Evolutionary conservation across 257 asterid species (phyloP), one percentile per base, ranked within the genome.

Genomic region (Paraleonurus japonicus): DNA sequence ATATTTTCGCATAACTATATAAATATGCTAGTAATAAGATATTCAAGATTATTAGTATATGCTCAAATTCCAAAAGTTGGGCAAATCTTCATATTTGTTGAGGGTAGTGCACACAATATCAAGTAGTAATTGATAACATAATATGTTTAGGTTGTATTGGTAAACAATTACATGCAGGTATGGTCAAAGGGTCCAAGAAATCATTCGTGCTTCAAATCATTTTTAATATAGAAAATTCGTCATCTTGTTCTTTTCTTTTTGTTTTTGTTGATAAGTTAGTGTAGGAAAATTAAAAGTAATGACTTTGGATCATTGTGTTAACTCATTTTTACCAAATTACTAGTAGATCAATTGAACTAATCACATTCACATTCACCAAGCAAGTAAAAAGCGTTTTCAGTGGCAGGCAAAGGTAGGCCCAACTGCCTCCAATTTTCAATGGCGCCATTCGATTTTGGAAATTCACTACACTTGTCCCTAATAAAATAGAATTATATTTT

Each of bases 361-460:
- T n/a, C n/a, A n/a, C n/a, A n/a, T n/a, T 41, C 16, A 41, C 48
- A 41, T 41, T 41, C 50, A 41, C 50, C 45, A 37, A 37, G 45
- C 51, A 43, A 43, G 51, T 43, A 43, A 43, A 43, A 4, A 43
- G 19, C 17, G 16, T 11, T 43, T 15, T 1, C 19, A 13, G 51
- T 27, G 20, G 37, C 37, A 24, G 63, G 26, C 27, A 53, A n/a
- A 53, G 28, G 69, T 67, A 5, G 61, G 63, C 78, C 79, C 63
- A 54, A 32, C 64, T 8, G 11, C n/a, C 48, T 39, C 26, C 39
- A 19, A 47, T 47, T n/a, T 47, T 47, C 54, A 47, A 47, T 16
- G 54, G 54, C 7, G 3, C 3, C 20, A n/a, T 45, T 45, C 9
- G 53, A 15, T 45, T 48, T 65, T 45, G 45, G 51, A 35, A 62